A percentile compares a stretch with the other conserved stretches of the same genome.
Conservation (phyloP, 129 eudicot species). For the Daucus carota region DNA sequence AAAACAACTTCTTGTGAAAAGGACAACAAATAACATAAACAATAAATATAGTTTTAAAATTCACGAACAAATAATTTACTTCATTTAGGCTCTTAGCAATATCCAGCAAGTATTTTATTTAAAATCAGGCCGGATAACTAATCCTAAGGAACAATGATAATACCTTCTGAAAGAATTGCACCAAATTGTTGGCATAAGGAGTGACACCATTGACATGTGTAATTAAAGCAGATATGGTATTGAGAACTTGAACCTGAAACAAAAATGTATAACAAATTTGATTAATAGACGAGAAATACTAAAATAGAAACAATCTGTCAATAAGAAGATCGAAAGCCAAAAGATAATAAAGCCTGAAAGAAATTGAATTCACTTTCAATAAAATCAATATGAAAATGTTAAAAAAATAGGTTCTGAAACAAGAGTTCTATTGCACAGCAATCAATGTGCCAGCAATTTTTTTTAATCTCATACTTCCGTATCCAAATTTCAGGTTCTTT, state of each 20-base stretch:
- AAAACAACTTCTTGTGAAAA: neutral
- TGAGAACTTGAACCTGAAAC: constrained; percentile 85
- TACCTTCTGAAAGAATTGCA: constrained; percentile 85
- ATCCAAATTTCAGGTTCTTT: too few species aligned
- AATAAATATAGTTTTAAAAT: too few species aligned
- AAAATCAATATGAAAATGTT: too few species aligned
- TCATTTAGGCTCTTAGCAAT: neutral
- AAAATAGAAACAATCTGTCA: neutral
- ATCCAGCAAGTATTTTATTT: neutral
- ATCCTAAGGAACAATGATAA: neutral
- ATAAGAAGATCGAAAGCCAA: neutral
- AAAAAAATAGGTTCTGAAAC: too few species aligned
- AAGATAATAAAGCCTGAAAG: neutral
- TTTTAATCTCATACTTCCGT: too few species aligned
- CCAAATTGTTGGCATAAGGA: constrained; percentile 72
- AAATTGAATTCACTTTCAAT: too few species aligned
- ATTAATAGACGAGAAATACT: neutral
- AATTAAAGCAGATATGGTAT: constrained; percentile 68
- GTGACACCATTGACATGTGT: constrained; percentile 62
- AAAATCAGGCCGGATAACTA: neutral
- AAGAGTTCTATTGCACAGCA: too few species aligned
- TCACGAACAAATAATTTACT: neutral
- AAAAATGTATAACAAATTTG: neutral
- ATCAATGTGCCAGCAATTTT: too few species aligned
- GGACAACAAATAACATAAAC: too few species aligned